A percentile compares a stretch with the other conserved stretches of the same genome.
phyloP scores from a whole-genome alignment of 768 basidiomycete species.

The Mycena chlorophos region DNA sequence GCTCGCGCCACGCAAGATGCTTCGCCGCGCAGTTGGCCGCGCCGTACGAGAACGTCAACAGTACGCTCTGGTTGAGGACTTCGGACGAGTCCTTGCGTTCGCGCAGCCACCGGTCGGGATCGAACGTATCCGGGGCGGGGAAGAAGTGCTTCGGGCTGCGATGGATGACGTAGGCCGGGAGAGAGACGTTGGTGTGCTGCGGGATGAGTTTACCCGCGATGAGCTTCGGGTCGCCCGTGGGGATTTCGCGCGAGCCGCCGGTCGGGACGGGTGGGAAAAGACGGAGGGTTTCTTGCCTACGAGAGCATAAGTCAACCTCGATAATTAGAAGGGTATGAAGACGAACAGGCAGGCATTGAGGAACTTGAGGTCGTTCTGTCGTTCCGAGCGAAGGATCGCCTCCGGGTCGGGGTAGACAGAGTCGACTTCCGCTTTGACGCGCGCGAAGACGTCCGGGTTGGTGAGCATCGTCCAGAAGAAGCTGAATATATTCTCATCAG shows the following conservation, averaged over 20 bases:
- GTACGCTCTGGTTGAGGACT: slow-evolving; percentile 31
- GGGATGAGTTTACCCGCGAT: slow-evolving; percentile 41
- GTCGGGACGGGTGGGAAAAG: slow-evolving; percentile 50
- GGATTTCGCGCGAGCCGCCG: slow-evolving; percentile 37
- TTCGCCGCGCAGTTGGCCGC: slow-evolving; percentile 44
- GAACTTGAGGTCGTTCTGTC: slow-evolving; percentile 33
- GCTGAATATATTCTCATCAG: too few relatives aligned
- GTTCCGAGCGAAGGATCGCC: slow-evolving; percentile 23
- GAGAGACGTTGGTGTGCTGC: slow-evolving; percentile 43
- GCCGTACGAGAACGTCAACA: slow-evolving; percentile 44
- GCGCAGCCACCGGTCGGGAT: slow-evolving; percentile 42
- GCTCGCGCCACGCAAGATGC: slow-evolving; percentile 41
- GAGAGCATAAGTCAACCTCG: background rate
- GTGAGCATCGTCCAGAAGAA: slow-evolving; percentile 35
- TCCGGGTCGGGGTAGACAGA: slow-evolving; percentile 22
- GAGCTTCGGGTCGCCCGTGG: slow-evolving; percentile 1
- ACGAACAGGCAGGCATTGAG: slow-evolving; percentile 37
- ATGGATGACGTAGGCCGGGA: slow-evolving; percentile 46
- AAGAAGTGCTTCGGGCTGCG: slow-evolving; percentile 49
- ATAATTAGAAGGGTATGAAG: background rate
- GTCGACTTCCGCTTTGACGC: slow-evolving; percentile 38
- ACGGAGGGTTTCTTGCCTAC: slow-evolving; percentile 51
- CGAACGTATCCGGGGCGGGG: slow-evolving; percentile 43
- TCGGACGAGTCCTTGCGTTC: slow-evolving; percentile 5
- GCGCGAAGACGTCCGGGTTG: slow-evolving; percentile 31